Evolutionary conservation across 225 moss, liverwort and hornwort genomes (phyloP).

Genomic region (Ulota crispa): DNA sequence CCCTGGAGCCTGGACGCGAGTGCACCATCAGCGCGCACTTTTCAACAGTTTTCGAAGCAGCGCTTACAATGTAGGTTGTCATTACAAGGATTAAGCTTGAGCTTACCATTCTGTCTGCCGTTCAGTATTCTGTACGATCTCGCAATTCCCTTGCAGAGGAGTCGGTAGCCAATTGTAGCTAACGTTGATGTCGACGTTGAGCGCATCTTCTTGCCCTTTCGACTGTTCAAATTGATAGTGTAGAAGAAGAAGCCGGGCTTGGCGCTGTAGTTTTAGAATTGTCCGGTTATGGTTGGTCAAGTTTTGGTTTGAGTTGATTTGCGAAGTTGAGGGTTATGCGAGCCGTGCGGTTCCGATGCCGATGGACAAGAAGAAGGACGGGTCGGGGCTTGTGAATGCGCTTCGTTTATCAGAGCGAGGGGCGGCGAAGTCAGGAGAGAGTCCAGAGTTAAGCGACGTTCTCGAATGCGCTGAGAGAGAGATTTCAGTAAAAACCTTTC

Average conservation of each 20-base stretch:
- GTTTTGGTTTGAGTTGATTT: too few relatives aligned
- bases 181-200: background rate
- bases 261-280: constrained; percentile 8
- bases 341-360: background rate
- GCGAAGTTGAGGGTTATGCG: background rate
- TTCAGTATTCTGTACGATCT: background rate
- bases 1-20: background rate
- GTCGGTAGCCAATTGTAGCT: background rate
- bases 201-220: background rate
- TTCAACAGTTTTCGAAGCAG: background rate
- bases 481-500: constrained; percentile 16
- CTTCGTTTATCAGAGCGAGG: constrained; percentile 29
- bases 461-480: constrained; percentile 20
- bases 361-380: constrained; percentile 37
- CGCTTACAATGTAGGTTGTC: background rate
- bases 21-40: background rate
- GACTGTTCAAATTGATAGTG: too few relatives aligned
- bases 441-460: constrained; percentile 19
- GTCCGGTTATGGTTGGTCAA: background rate
- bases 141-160: background rate
- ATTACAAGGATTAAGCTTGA: background rate
- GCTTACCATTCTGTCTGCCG: too few relatives aligned
- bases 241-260: background rate
- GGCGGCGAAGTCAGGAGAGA: constrained; percentile 23
- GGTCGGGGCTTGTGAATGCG: constrained; percentile 6